Conservation (phyloP, 108 stramenopile species). For the Skeletonema menzelii region DNA sequence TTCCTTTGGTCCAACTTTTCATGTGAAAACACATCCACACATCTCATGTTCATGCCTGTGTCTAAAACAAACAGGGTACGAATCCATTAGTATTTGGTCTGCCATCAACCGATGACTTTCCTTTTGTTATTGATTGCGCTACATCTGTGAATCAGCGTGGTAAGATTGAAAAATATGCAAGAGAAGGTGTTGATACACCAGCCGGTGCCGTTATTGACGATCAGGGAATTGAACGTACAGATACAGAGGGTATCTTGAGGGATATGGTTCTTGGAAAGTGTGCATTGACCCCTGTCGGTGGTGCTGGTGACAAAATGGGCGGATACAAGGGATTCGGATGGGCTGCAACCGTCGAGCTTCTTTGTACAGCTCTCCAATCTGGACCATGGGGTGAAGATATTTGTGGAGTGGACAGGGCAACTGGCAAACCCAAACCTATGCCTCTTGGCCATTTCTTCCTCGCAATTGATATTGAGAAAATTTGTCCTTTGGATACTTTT, state of each 20-base stretch:
- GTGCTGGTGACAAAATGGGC: conserved; percentile 68
- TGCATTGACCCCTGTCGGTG: conserved; percentile 66
- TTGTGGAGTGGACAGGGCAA: conserved; percentile 61
- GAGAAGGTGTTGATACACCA: conserved; percentile 60
- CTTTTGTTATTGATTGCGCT: conserved; percentile 70
- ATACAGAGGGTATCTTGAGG: conserved; percentile 63
- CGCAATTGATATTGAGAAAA: conserved; percentile 64
- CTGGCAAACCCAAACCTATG: conserved; percentile 66
- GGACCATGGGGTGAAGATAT: conserved; percentile 70
- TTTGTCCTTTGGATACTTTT: conserved; percentile 64
- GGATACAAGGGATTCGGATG: conserved; percentile 78
- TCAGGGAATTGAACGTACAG: conserved; percentile 60
- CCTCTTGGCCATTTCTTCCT: conserved; percentile 74
- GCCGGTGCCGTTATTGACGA: conserved; percentile 62
- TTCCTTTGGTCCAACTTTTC: background rate
- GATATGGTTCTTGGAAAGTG: conserved; percentile 71
- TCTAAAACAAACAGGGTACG: conserved; percentile 40
- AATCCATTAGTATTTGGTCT: conserved; percentile 66
- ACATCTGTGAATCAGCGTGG: conserved; percentile 69
- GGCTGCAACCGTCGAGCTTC: conserved; percentile 65
- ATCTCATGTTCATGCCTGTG: background rate
- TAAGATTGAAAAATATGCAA: conserved; percentile 65
- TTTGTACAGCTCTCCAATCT: conserved; percentile 63
- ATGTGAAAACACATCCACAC: background rate
- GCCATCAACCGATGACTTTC: conserved; percentile 55